Conservation (phyloP, 2,329 filamentous ascomycete species). For the Rhinocladiella mackenziei region DNA sequence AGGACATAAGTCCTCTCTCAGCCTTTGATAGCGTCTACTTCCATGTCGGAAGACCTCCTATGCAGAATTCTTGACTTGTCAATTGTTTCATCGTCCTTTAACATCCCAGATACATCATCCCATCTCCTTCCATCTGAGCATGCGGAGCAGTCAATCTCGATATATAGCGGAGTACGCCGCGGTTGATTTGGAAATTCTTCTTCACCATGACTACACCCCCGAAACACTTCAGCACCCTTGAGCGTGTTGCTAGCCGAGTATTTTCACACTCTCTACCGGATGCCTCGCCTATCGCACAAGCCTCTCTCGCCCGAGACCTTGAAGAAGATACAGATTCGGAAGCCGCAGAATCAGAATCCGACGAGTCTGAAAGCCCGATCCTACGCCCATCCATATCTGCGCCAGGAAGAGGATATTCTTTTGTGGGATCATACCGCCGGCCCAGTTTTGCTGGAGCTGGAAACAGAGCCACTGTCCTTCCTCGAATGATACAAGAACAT, state of each 20-base stretch:
- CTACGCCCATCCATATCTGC: constrained; percentile 40
- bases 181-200: background rate
- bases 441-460: constrained; percentile 73
- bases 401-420: constrained; percentile 42
- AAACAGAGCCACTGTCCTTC: constrained; percentile 65
- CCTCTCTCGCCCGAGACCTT: constrained; percentile 62
- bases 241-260: constrained; percentile 22
- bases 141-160: constrained; percentile 4
- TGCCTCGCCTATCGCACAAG: constrained; percentile 63
- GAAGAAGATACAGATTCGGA: constrained; percentile 59
- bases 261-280: constrained; percentile 49
- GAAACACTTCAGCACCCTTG: constrained; percentile 13
- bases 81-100: background rate
- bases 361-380: constrained; percentile 38
- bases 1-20: background rate
- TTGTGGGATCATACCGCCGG: constrained; percentile 67
- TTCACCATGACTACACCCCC: constrained; percentile 18
- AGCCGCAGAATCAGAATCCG: constrained; percentile 31
- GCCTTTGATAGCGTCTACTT: background rate
- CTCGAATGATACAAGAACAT: constrained; percentile 39
- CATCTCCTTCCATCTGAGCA: constrained; percentile 4
- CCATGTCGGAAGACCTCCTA: too few relatives aligned
- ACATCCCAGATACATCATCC: too few relatives aligned
- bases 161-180: constrained; percentile 5
- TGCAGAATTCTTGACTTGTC: background rate